Base-by-base conservation (phyloP, 305 asterid species). In the Fraxinus sp. region DNA sequence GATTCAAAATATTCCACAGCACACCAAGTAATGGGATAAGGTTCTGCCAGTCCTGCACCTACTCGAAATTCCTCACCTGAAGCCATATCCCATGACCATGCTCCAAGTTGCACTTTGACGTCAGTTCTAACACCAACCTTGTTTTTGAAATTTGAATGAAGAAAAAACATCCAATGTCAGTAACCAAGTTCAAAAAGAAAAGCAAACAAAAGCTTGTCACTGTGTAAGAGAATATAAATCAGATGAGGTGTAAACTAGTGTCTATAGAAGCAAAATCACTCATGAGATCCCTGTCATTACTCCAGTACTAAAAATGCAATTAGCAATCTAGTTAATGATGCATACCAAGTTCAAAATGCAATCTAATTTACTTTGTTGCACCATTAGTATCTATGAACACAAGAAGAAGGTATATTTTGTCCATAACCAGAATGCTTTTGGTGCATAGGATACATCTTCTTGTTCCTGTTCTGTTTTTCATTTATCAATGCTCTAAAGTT, bases 11-110 rank as follows among this genome's bases (percentile, higher is more conserved):
- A 94, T 86, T 92, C 98, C 80, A 92, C 93, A 10, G 97, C 97
- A 70, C 97, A 94, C 98, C 98, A 94, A 70, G 93, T 87, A 80
- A 92, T 79, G 32, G 92, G 90, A 86, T 91, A 92, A 82, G 98
- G 94, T 85, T 94, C 97, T 20, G 94, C 95, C 30, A 93, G 88
- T 49, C 97, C 97, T 66, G 97, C 97, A 78, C 97, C 97, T 28
- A 93, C 97, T 74, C 97, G 88, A 62, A 84, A 84, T 86, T 93
- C 97, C 85, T 93, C 97, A 24, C 95, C 95, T 72, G 95, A 83
- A 84, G 90, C 90, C 78, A 86, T 83, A 87, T 93, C 97, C 97
- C 97, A 93, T 72, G 94, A 92, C 97, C 97, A 93, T 79, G 95
- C 94, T 83, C 97, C 97, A 49, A 93, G 91, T 49, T 83, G 92